Percentiles rank a stretch among this genome's conserved stretches.
Evolutionary conservation across 2,329 filamentous ascomycete genomes (phyloP).

Genomic region (Pseudogymnoascus sp.): DNA sequence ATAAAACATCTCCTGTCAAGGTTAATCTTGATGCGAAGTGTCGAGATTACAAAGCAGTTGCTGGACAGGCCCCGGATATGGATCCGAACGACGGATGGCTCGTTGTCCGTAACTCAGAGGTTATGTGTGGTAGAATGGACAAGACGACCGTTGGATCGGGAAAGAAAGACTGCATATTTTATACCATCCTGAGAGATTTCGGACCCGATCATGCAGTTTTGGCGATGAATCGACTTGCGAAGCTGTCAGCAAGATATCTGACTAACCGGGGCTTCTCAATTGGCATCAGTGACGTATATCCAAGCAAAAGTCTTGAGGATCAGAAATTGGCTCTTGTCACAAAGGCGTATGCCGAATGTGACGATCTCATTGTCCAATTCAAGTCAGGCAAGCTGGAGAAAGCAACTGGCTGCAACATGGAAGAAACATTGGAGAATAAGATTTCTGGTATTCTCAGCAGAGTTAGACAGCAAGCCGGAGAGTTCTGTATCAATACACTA

Average conservation of each 20-base stretch:
- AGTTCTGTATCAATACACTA: constrained; percentile 82
- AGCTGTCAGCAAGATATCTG: constrained; percentile 80
- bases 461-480: constrained; percentile 85
- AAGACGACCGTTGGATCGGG: constrained; percentile 95
- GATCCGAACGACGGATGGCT: constrained; percentile 86
- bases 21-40: constrained; percentile 93
- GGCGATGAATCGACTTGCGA: constrained; percentile 91
- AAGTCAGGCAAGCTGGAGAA: constrained; percentile 77
- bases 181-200: constrained; percentile 91
- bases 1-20: constrained; percentile 71
- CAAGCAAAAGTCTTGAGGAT: constrained; percentile 61
- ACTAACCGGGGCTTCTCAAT: constrained; percentile 94
- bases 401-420: constrained; percentile 81
- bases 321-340: constrained; percentile 73
- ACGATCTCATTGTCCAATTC: constrained; percentile 75
- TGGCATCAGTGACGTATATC: constrained; percentile 90
- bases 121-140: constrained; percentile 97
- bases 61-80: constrained; percentile 58
- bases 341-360: constrained; percentile 72
- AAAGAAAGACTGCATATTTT: constrained; percentile 97
- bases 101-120: constrained; percentile 89
- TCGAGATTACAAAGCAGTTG: constrained; percentile 65
- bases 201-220: constrained; percentile 81
- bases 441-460: constrained; percentile 89
- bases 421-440: constrained; percentile 83